phyloP scores from a whole-genome alignment of 2,329 filamentous ascomycete species.

The Cladosporium halotolerans region DNA sequence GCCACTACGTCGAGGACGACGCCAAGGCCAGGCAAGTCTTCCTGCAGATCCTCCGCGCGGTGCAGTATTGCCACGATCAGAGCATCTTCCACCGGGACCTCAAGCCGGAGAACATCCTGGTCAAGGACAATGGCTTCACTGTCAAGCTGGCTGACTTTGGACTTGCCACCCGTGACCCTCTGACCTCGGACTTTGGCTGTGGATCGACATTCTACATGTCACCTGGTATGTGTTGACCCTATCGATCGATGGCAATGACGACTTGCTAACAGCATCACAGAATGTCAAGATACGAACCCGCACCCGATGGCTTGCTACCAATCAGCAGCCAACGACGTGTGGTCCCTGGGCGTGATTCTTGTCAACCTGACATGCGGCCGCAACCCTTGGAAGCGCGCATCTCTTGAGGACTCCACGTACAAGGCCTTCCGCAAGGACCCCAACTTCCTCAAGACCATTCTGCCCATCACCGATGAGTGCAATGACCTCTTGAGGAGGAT shows the following conservation, averaged over 20 bases:
- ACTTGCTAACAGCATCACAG: conserved; percentile 44
- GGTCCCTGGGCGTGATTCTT: conserved; percentile 95
- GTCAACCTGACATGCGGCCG: conserved; percentile 96
- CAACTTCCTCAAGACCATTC: conserved; percentile 84
- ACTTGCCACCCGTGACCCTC: conserved; percentile 75
- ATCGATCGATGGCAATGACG: conserved; percentile 8
- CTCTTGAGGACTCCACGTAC: conserved; percentile 89
- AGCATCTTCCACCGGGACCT: conserved; percentile 96
- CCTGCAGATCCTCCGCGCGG: conserved; percentile 92
- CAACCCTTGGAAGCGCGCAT: conserved; percentile 98
- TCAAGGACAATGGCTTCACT: conserved; percentile 78
- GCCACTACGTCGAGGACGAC: conserved; percentile 90
- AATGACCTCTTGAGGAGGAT: conserved; percentile 81
- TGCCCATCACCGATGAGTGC: conserved; percentile 83
- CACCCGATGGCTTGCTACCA: conserved; percentile 72
- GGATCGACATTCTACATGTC: conserved; percentile 99
- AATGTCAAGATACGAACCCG: conserved; percentile 76
- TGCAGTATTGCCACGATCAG: conserved; percentile 85
- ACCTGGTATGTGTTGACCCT: conserved; percentile 60
- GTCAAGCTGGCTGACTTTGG: conserved; percentile 98
- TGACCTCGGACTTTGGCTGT: conserved; percentile 92
- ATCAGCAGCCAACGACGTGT: conserved; percentile 92
- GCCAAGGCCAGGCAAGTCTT: conserved; percentile 79
- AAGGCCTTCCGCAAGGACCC: conserved; percentile 78
- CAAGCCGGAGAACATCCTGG: conserved; percentile 96